phyloP scores from a whole-genome alignment of 768 basidiomycete species.

The Mycena leptocephala region DNA sequence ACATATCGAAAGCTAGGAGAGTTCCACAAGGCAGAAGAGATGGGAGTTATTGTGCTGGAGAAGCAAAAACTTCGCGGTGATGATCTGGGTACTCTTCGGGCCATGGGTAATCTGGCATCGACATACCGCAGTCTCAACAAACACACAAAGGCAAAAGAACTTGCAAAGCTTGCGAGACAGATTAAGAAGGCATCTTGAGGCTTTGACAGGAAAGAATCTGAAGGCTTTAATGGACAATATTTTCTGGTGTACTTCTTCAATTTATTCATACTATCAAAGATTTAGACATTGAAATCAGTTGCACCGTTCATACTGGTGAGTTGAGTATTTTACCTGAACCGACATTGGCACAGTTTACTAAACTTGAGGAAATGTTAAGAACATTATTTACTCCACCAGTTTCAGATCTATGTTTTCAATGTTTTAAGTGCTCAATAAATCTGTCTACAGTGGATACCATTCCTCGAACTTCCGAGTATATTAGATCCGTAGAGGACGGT shows the following conservation, averaged over 20 bases:
- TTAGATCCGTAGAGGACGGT: neutral
- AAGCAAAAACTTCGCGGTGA: neutral
- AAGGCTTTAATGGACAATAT: neutral
- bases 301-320: constrained; percentile 1
- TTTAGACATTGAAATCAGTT: neutral
- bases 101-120: constrained; percentile 9
- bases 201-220: neutral
- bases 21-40: neutral
- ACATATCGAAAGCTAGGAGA: neutral
- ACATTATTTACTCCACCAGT: neutral
- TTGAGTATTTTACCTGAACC: neutral
- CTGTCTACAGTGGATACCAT: neutral
- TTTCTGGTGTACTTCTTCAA: neutral
- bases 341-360: neutral
- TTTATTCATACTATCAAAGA: neutral
- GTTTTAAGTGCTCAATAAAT: neutral
- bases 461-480: neutral
- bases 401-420: neutral
- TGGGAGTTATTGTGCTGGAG: neutral
- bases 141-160: constrained; percentile 1
- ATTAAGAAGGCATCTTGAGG: neutral
- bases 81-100: neutral
- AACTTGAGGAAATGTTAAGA: neutral
- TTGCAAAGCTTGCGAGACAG: neutral
- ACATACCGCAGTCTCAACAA: constrained; percentile 15